Conservation (phyloP, 768 basidiomycete species). For the Auricularia cornea region DNA sequence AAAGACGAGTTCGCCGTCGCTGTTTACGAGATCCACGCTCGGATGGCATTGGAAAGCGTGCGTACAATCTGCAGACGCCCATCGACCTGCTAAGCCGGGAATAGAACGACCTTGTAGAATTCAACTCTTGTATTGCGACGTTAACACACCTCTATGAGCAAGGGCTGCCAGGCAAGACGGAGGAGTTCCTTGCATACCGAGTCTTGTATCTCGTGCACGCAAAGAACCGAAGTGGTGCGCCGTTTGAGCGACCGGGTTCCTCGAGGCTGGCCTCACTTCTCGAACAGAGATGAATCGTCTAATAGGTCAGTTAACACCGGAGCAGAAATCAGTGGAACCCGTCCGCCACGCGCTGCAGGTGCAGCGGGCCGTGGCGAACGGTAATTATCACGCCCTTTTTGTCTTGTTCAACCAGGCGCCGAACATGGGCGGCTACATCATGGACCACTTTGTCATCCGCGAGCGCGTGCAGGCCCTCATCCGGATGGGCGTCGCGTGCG, state of each 20-base stretch:
- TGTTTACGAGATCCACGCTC: conserved; percentile 97
- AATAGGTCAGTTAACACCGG: conserved; percentile 93
- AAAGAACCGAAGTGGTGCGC: conserved; percentile 83
- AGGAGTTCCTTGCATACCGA: conserved; percentile 96
- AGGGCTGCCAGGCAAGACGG: conserved; percentile 83
- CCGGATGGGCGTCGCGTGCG: conserved; percentile 90
- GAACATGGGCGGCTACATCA: conserved; percentile 97
- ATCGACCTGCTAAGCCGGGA: conserved; percentile 4
- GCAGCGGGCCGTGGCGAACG: conserved; percentile 80
- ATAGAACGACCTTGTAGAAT: conserved; percentile 96
- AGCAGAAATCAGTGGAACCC: conserved; percentile 72
- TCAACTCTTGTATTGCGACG: conserved; percentile 94
- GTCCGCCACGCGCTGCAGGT: conserved; percentile 87
- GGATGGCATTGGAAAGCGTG: conserved; percentile 91
- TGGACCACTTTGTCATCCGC: conserved; percentile 95
- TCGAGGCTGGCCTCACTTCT: not conserved
- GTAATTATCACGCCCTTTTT: conserved; percentile 93
- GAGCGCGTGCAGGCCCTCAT: conserved; percentile 82
- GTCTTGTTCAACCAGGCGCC: conserved; percentile 74
- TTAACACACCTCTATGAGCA: conserved; percentile 86
- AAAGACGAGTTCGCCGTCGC: conserved; percentile 97
- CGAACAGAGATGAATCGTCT: conserved; percentile 83
- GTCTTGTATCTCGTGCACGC: conserved; percentile 95
- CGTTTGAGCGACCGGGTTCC: not conserved
- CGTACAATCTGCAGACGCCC: conserved; percentile 17